These are phyloP conservation scores for Ensete ventricosum DNA, from an alignment of 176 grass and related monocot genomes.

Conservation along the genomic window DNA sequence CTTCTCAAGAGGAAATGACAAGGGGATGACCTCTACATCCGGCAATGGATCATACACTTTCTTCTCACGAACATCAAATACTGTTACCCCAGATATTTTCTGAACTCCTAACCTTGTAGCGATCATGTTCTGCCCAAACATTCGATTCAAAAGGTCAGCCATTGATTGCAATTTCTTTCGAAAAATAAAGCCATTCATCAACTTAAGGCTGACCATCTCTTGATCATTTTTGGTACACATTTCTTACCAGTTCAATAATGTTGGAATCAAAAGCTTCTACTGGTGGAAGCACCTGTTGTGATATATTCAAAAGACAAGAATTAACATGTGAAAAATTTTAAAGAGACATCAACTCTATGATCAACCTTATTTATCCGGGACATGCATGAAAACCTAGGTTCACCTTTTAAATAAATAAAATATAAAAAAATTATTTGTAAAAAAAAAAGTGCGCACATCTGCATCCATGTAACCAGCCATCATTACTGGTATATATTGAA, in stretches of 20 bases:
- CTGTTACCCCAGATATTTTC: conserved; percentile 78
- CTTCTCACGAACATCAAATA: conserved; percentile 78
- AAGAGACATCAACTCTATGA: neutral
- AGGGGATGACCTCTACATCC: conserved; percentile 63
- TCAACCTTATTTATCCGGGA: neutral
- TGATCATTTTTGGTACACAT: neutral
- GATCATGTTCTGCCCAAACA: conserved; percentile 63
- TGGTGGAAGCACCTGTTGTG: conserved; percentile 60
- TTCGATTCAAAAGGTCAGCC: conserved; percentile 17
- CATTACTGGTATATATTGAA: no score
- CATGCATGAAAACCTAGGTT: no score
- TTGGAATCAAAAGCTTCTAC: conserved; percentile 72
- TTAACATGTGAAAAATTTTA: neutral
- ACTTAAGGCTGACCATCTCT: no score
- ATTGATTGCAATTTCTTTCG: no score
- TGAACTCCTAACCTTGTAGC: conserved; percentile 81
- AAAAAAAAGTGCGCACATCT: no score
- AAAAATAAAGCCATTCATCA: no score
- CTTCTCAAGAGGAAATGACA: neutral
- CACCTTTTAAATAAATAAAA: no score
- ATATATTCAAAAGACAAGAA: neutral
- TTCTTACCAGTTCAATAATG: conserved; percentile 75
- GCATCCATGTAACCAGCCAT: no score
- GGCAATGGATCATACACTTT: conserved; percentile 71
- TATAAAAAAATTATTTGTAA: no score